phyloP scores from a whole-genome alignment of 257 asterid species.

The Lavandula angustifolia region DNA sequence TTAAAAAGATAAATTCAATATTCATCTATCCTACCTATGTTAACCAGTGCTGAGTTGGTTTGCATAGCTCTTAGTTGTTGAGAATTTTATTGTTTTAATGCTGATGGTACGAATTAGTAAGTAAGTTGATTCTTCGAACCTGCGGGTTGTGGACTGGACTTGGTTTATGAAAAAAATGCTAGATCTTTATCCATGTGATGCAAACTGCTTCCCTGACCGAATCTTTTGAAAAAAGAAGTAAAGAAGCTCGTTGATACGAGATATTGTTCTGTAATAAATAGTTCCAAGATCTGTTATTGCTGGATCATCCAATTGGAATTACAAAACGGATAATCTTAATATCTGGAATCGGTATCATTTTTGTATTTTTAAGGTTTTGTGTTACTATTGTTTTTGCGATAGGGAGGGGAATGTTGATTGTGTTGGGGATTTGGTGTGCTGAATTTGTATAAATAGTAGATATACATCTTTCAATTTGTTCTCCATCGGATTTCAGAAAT shows the following conservation, averaged over 20 bases:
- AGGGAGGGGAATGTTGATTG: constrained; percentile 6
- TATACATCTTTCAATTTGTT: constrained; percentile 3
- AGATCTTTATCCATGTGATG: constrained; percentile 9
- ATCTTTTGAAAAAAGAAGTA: too few relatives aligned
- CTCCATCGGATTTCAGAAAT: not conserved
- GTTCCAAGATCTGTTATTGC: not conserved
- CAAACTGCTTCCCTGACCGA: too few relatives aligned
- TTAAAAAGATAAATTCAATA: not conserved
- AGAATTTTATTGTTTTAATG: not conserved
- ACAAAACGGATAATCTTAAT: not conserved
- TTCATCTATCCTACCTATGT: not conserved
- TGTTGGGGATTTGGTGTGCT: constrained; percentile 6
- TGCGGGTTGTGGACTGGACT: constrained; percentile 8
- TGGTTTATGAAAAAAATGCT: constrained; percentile 1
- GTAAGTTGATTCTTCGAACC: constrained; percentile 17
- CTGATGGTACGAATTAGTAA: constrained; percentile 17
- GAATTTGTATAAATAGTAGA: not conserved
- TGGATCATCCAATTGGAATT: constrained; percentile 16
- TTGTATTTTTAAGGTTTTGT: constrained; percentile 3
- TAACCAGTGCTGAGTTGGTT: not conserved
- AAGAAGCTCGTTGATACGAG: constrained; percentile 1
- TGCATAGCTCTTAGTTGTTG: constrained; percentile 10
- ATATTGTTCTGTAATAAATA: not conserved
- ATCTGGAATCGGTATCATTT: constrained; percentile 7
- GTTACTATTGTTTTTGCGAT: not conserved